phyloP scores from a whole-genome alignment of 257 asterid species.

The Solanum infundibuliforme region DNA sequence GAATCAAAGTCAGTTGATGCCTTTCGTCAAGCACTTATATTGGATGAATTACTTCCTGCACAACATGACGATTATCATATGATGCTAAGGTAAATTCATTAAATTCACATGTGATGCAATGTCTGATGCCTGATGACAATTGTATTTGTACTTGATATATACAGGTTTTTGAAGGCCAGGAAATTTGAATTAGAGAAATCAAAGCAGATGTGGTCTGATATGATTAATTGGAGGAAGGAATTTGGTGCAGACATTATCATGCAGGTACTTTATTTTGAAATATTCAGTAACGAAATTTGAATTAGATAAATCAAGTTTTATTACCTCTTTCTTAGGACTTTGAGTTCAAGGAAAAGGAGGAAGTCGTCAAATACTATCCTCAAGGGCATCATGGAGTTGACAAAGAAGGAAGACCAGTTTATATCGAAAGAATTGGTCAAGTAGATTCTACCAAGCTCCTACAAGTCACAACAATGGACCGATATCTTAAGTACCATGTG shows the following conservation, averaged over 20 bases:
- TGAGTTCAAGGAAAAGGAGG: conserved; percentile 72
- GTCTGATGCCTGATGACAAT: not conserved
- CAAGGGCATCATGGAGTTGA: conserved; percentile 96
- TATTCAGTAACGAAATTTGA: not conserved
- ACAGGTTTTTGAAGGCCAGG: conserved; percentile 88
- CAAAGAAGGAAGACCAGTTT: conserved; percentile 87
- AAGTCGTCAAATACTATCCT: conserved; percentile 83
- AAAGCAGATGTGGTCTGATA: conserved; percentile 96
- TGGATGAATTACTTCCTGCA: conserved; percentile 74
- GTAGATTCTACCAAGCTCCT: conserved; percentile 86
- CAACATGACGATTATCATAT: conserved; percentile 87
- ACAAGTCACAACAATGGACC: conserved; percentile 83
- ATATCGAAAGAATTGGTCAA: conserved; percentile 73
- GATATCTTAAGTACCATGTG: conserved; percentile 79
- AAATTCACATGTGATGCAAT: not conserved
- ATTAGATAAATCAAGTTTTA: not conserved
- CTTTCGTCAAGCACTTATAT: conserved; percentile 81
- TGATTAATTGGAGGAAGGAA: conserved; percentile 96
- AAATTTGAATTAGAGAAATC: conserved; percentile 79
- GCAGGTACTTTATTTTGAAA: conserved; percentile 40
- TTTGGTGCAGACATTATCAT: conserved; percentile 64
- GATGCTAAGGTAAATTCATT: conserved; percentile 52
- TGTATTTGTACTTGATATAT: not conserved
- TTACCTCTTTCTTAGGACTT: conserved; percentile 35
- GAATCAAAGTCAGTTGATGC: conserved; percentile 76